Conservation (phyloP, 1,139 yeast genomes). For the Diutina mesorugosa region DNA sequence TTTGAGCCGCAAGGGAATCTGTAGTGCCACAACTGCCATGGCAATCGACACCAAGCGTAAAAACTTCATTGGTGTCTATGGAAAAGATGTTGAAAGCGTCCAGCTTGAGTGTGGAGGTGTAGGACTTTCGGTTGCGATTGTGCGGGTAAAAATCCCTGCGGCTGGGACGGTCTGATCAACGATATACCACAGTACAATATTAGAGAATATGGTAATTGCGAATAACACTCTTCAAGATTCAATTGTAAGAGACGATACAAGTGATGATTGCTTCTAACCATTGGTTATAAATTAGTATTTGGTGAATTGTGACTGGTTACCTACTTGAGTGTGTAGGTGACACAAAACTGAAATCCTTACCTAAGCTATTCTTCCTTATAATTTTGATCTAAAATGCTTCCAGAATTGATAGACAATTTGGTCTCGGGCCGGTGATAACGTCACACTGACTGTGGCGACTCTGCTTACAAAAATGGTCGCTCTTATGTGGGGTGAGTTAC, state of each 20-base stretch:
- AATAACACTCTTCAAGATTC: too few relatives aligned
- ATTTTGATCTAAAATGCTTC: too few relatives aligned
- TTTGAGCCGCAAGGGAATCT: slow-evolving; percentile 6
- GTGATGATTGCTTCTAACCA: neutral
- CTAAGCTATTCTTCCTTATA: too few relatives aligned
- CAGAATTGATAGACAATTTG: too few relatives aligned
- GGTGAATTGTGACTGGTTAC: neutral
- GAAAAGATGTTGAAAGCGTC: neutral
- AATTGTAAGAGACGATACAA: neutral
- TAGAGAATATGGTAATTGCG: neutral
- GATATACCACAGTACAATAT: neutral
- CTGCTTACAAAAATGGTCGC: neutral
- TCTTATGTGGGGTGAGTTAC: neutral
- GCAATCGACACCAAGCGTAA: slow-evolving; percentile 2
- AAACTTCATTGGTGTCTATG: neutral
- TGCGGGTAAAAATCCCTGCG: neutral
- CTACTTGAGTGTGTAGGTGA: neutral
- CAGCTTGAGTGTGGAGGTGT: neutral
- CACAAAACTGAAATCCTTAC: neutral
- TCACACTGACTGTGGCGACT: neutral
- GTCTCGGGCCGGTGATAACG: too few relatives aligned
- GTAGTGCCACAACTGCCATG: slow-evolving; percentile 4
- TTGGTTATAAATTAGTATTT: neutral
- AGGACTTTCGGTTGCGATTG: neutral
- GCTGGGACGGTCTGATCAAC: neutral